Evolutionary conservation across 83 land plant genomes (phyloP).

Genomic region (Larix sibirica): DNA sequence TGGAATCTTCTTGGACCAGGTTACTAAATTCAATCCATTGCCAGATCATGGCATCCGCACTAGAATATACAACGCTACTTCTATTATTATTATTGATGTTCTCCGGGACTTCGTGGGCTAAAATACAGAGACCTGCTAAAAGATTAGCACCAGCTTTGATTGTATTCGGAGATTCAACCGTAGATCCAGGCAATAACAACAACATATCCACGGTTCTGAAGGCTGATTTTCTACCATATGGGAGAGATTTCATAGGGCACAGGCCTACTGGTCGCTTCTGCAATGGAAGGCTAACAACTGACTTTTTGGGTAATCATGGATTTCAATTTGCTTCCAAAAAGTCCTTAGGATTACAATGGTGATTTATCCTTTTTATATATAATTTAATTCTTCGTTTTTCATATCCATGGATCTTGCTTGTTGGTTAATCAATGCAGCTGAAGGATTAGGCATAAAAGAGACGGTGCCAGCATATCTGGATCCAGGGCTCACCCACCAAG

Average conservation of each 20-base stretch:
- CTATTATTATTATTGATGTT: too few relatives aligned
- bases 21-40: too few relatives aligned
- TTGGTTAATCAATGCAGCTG: constrained; percentile 16
- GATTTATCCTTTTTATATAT: too few relatives aligned
- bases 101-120: too few relatives aligned
- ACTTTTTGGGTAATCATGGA: constrained; percentile 34
- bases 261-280: constrained; percentile 55
- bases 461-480: constrained; percentile 44
- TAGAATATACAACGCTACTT: too few relatives aligned
- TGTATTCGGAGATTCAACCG: constrained; percentile 60
- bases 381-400: background rate
- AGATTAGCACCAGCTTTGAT: constrained; percentile 33
- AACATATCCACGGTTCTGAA: constrained; percentile 23
- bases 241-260: constrained; percentile 36
- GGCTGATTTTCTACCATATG: constrained; percentile 59
- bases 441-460: constrained; percentile 36
- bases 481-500: constrained; percentile 24
- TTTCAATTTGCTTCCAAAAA: background rate
- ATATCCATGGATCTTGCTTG: background rate
- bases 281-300: constrained; percentile 54
- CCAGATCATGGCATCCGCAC: too few relatives aligned
- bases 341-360: too few relatives aligned
- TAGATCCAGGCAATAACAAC: constrained; percentile 73
- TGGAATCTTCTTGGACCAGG: too few relatives aligned
- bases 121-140: background rate